phyloP scores from a whole-genome alignment of 2,329 filamentous ascomycete species.

The Calycina herbarum region DNA sequence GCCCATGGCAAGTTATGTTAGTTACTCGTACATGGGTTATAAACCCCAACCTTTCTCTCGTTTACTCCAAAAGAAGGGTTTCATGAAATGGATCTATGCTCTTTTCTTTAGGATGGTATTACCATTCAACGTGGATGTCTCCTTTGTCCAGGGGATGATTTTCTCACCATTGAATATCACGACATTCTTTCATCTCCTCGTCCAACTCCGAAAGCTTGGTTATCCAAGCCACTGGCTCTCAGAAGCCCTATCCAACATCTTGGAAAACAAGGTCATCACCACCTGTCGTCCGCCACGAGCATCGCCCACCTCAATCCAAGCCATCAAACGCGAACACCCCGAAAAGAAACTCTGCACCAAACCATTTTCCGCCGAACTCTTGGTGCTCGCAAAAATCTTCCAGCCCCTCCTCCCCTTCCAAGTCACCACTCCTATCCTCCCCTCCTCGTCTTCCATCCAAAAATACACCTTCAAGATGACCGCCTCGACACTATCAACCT shows the following conservation, averaged over 20 bases:
- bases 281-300: conserved; percentile 13
- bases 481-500: not conserved
- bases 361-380: conserved; percentile 19
- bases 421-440: not conserved
- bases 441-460: not conserved
- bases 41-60: not conserved
- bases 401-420: conserved; percentile 20
- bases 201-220: conserved; percentile 16
- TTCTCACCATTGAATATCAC: conserved; percentile 16
- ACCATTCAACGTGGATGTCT: conserved; percentile 14
- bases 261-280: conserved; percentile 19
- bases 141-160: not conserved
- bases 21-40: conserved; percentile 3
- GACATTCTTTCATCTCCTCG: conserved; percentile 18
- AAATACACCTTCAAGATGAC: conserved; percentile 10
- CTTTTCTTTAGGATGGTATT: conserved; percentile 20
- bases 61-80: conserved; percentile 13
- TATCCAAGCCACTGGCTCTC: conserved; percentile 27
- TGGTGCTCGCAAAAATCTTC: conserved; percentile 16
- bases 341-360: conserved; percentile 16
- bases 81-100: conserved; percentile 21
- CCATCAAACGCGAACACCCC: not conserved
- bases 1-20: conserved; percentile 14
- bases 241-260: conserved; percentile 19
- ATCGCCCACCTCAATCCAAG: conserved; percentile 4